phyloP scores from a whole-genome alignment of 805 yeast species.

The Metschnikowia hibisci region DNA sequence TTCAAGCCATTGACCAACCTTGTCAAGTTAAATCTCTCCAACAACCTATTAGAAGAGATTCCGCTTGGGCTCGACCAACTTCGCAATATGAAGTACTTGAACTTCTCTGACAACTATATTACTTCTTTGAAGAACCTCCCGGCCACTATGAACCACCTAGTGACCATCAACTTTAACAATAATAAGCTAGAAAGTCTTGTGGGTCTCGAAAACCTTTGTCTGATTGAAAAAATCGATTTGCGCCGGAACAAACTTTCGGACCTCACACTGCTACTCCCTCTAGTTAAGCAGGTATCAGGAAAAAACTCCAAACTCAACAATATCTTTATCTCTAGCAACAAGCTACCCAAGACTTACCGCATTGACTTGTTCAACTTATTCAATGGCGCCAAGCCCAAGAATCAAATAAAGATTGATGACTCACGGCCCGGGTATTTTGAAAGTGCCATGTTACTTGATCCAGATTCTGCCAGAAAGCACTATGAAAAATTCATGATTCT shows the following conservation, averaged over 20 bases:
- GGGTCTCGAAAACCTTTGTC: conserved; percentile 41
- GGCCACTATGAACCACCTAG: conserved; percentile 28
- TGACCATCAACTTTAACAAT: conserved; percentile 49
- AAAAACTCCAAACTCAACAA: conserved; percentile 33
- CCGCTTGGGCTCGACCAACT: conserved; percentile 55
- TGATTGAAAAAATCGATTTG: conserved; percentile 50
- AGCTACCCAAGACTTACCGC: conserved; percentile 44
- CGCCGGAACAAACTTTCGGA: conserved; percentile 43
- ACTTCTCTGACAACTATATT: conserved; percentile 41
- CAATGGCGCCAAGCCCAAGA: conserved; percentile 49
- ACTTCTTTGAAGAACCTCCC: conserved; percentile 34
- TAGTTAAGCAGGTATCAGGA: conserved; percentile 31
- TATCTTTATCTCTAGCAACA: conserved; percentile 41
- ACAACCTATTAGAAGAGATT: conserved; percentile 45
- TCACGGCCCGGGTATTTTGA: conserved; percentile 62
- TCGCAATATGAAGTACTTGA: conserved; percentile 43
- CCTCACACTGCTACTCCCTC: conserved; percentile 32
- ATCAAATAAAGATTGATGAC: conserved; percentile 51
- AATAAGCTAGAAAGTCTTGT: conserved; percentile 41
- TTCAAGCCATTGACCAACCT: conserved; percentile 39
- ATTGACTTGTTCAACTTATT: conserved; percentile 53
- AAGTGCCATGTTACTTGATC: conserved; percentile 49
- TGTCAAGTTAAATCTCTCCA: conserved; percentile 52
- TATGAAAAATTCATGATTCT: conserved; percentile 35
- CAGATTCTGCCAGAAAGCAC: conserved; percentile 42